Evolutionary conservation across 495 filamentous ascomycete species (phyloP), one percentile per base, ranked within the genome.

Genomic region (Podospora comata): DNA sequence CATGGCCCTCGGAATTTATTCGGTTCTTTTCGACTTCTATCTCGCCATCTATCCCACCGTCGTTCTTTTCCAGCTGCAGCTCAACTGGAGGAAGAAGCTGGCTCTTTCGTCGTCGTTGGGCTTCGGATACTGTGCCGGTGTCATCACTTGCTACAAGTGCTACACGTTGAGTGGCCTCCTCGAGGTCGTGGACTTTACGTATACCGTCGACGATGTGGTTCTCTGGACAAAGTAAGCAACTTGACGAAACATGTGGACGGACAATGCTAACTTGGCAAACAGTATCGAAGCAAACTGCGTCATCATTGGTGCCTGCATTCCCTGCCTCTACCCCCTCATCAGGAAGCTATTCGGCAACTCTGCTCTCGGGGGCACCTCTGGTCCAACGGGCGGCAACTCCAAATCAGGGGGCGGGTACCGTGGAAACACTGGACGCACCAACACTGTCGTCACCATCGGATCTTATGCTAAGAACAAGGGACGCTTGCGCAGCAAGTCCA

Each of bases 11-110:
- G 73, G 71, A 16, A 59, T 68, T 19, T 26, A 19, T 32, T 75
- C 73, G 2, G 73, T 28, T 16, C 23, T 73, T 16, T 69, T 75
- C n/a, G 74, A 76, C 69, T 72, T 76, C 9, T 76, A 75, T 54
- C 34, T 76, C 15, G 73, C 74, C 39, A 32, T 71, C 13, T 74
- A 72, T 34, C 72, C 72, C 5, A 68, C 72, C 19, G 28, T 68
- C 13, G 60, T 72, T 4, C 62, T 74, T 4, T 68, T 20, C n/a
- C 28, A 28, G 30, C 60, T 74, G 15, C 65, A 68, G 27, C 19
- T 70, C 59, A 67, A 72, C 9, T 48, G 65, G 64, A 72, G 68
- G 61, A 75, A 76, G 71, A 76, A 76, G 60, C 19, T 76, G 34
- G 73, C 67, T 16, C 27, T 76, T 32, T 66, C 66, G 18, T 64